Percentiles rank a stretch among this genome's conserved stretches.
Conservation (phyloP, 768 basidiomycete genomes). For the Tubosaeta brunneosetosa region DNA sequence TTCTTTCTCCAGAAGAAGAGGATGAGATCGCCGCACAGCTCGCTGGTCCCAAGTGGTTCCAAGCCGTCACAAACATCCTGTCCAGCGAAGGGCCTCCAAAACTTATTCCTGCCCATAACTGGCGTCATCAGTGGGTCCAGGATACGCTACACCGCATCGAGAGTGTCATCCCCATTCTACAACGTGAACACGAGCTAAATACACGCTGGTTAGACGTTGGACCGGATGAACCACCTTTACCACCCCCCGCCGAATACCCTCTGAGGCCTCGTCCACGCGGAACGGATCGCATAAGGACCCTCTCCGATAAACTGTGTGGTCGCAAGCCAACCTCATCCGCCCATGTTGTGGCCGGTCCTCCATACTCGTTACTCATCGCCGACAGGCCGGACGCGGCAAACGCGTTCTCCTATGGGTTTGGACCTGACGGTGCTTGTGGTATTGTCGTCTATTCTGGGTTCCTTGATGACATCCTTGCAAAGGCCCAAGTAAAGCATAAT, state of each 20-base stretch:
- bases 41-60: constrained; percentile 82
- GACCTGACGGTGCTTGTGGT: constrained; percentile 85
- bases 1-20: constrained; percentile 90
- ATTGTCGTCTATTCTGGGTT: constrained; percentile 95
- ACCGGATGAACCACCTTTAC: constrained; percentile 53
- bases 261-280: constrained; percentile 79
- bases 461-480: constrained; percentile 76
- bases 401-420: constrained; percentile 95
- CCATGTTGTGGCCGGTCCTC: constrained; percentile 70
- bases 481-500: constrained; percentile 19
- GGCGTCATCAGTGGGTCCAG: constrained; percentile 87
- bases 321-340: constrained; percentile 40
- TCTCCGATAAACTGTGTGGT: constrained; percentile 48
- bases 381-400: constrained; percentile 81
- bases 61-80: constrained; percentile 75
- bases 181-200: constrained; percentile 51
- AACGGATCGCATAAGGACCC: constrained; percentile 60
- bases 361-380: constrained; percentile 86
- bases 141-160: constrained; percentile 77
- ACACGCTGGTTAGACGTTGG: constrained; percentile 53
- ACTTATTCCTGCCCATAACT: constrained; percentile 72
- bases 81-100: constrained; percentile 55
- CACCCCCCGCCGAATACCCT: constrained; percentile 79
- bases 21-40: constrained; percentile 82
- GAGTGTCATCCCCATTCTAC: constrained; percentile 61